Evolutionary conservation across 2,329 filamentous ascomycete species (phyloP).

Genomic region (Esteya vermicola): DNA sequence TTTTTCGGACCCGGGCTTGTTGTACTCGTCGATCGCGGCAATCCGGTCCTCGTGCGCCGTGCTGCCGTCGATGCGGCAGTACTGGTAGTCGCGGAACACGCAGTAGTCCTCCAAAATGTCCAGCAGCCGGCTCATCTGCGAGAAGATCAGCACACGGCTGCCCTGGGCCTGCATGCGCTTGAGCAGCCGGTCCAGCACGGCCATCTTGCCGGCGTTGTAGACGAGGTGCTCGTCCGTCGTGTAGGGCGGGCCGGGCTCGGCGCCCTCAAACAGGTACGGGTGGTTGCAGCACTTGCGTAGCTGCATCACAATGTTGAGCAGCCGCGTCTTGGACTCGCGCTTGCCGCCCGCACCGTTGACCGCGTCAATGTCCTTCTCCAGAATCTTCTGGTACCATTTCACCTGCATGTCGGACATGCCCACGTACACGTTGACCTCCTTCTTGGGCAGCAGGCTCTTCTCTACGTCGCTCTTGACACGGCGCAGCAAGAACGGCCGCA

Average conservation of each 20-base stretch:
- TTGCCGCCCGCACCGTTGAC: slow-evolving; percentile 95
- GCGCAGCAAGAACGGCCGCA: slow-evolving; percentile 85
- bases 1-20: slow-evolving; percentile 87
- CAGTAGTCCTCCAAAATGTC: slow-evolving; percentile 98
- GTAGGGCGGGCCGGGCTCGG: slow-evolving; percentile 91
- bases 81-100: slow-evolving; percentile 86
- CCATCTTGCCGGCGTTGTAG: slow-evolving; percentile 93
- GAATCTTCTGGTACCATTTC: slow-evolving; percentile 97
- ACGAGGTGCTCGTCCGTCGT: slow-evolving; percentile 95
- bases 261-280: slow-evolving; percentile 93
- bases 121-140: slow-evolving; percentile 93
- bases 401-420: slow-evolving; percentile 99
- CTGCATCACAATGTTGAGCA: slow-evolving; percentile 99
- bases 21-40: slow-evolving; percentile 95
- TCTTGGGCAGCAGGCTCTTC: slow-evolving; percentile 93
- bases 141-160: slow-evolving; percentile 96
- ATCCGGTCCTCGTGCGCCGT: slow-evolving; percentile 98
- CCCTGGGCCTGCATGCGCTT: slow-evolving; percentile 71
- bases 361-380: slow-evolving; percentile 97
- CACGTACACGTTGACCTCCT: slow-evolving; percentile 92
- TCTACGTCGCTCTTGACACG: slow-evolving; percentile 97
- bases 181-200: slow-evolving; percentile 84
- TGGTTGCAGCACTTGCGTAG: slow-evolving; percentile 98
- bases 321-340: slow-evolving; percentile 89
- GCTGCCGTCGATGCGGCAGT: slow-evolving; percentile 92